phyloP scores from a whole-genome alignment of 1,139 yeast genomes.

The Lodderomyces beijingensis region DNA sequence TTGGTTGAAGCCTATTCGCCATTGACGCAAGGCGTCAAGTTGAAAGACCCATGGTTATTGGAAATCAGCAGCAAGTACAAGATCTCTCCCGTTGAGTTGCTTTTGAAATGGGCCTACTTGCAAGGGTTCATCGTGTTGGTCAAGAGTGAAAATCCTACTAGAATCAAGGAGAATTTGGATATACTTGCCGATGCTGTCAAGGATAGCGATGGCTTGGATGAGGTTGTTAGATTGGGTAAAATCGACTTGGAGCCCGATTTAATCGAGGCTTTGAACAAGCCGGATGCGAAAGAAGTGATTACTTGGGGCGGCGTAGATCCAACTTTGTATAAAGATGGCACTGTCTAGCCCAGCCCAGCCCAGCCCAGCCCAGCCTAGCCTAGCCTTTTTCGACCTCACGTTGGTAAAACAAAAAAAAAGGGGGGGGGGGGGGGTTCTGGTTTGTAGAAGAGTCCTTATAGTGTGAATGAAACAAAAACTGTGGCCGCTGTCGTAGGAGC shows the following conservation, averaged over 20 bases:
- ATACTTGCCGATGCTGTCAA: constrained; percentile 28
- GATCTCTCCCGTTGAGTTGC: constrained; percentile 24
- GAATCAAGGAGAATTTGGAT: constrained; percentile 38
- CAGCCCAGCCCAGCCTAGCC: too few species aligned
- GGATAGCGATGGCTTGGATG: constrained; percentile 18
- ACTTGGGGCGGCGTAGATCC: constrained; percentile 30
- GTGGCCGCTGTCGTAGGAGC: too few species aligned
- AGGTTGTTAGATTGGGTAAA: constrained; percentile 24
- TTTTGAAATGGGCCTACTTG: constrained; percentile 35
- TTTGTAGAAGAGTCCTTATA: too few species aligned
- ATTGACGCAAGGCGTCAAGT: constrained; percentile 55
- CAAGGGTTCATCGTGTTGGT: constrained; percentile 72
- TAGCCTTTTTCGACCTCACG: too few species aligned
- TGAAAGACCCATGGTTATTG: constrained; percentile 47
- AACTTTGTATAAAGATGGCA: constrained; percentile 16
- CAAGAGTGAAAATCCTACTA: constrained; percentile 52
- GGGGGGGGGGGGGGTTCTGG: too few species aligned
- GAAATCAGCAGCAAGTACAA: constrained; percentile 22
- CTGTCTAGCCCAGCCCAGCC: not conserved
- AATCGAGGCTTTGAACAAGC: constrained; percentile 28
- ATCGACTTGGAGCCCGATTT: constrained; percentile 31
- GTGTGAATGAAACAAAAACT: too few species aligned
- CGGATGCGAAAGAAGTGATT: constrained; percentile 27
- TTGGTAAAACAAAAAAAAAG: too few species aligned
- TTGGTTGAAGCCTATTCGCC: constrained; percentile 69